Base-by-base conservation (phyloP, 2,329 filamentous ascomycete genomes). In the Curvularia spicifera region DNA sequence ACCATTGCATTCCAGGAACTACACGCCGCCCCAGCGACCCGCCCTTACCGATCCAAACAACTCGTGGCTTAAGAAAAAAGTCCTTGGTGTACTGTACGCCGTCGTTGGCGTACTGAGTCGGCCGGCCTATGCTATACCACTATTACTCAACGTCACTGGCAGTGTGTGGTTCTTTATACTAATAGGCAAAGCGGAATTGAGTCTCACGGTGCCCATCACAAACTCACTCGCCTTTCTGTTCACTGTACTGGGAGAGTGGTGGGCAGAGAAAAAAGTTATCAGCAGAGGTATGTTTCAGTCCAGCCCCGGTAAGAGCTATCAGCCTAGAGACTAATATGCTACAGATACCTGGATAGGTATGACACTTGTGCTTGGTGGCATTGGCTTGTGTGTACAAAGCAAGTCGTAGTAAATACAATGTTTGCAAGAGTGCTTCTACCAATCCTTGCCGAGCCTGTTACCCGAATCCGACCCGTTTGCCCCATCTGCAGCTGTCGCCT, bases 181-280 rank as follows among this genome's bases (percentile, higher is more conserved):
- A 64, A 94, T 98, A 78, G 94, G 94, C 6, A 87, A 95, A 76
- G 93, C 93, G 70, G 94, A 98, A 77, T 75, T 98, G 67, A 97
- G 93, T 72, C 81, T 98, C 62, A 97, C 93, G 2, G 93, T 98
- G 0, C 94, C 94, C 1, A 95, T 98, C 62, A 93, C 94, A 1
- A 98, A 98, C 72, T 96, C 93, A 0, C 80, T 96, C 71, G 94
- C 94, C 0, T 98, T 98, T 68, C 78, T 98, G n/a, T 98, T 97
- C 72, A 98, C 94, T 0, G 93, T 97, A 1, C 72, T 97, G 12
- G 94, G 93, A 0, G 94, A 98, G 69, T 98, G 93, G 93, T 96
- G 89, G 82, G 92, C 94, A 0, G 94, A 97, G 70, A 87, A 87
- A 60, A 98, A 97, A 76, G 90, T 93, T 1, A 96, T 98, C 61